Base-by-base conservation (phyloP, 805 yeast species). In the Suhomyces sp. region DNA sequence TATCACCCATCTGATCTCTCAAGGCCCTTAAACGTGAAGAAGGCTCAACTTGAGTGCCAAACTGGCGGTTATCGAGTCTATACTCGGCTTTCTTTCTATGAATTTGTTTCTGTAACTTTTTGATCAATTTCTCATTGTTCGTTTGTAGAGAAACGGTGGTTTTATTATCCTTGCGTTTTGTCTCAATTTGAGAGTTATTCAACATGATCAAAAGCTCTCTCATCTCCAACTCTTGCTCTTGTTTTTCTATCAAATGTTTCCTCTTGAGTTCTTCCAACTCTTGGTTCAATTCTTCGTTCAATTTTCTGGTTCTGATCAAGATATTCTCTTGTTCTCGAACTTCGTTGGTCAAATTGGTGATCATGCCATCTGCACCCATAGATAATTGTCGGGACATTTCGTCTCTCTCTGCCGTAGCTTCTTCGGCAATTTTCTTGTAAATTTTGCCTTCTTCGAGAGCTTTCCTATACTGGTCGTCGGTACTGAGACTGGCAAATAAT, bases 401-500 rank as follows among this genome's bases (percentile, higher is more conserved):
- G 64, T 82, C 83, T 53, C 84, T 68, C 44, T 65, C 66, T 4
- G 68, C 63, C 13, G 66, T 56, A 19, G 70, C 69, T 45, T 66
- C 69, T 26, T 61, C 68, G 3, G 70, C 69, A 31, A 63, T 51
- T 52, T 59, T 59, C 57, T 61, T 60, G 44, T 53, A 61, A 26
- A 46, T 49, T 33, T 59, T 60, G 29, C 56, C 58, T 46, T 62
- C 67, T 22, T 63, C 67, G 42, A 70, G 54, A 4, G 97, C 96
- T 54, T 87, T 78, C 49, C 84, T 77, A 10, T 96, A 96, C 70
- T 86, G 85, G 50, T 90, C 96, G 66, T 93, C 97, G 0, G 97
- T 88, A 59, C 85, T 85, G 63, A 92, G 76, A 26, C 88, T 79
- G 44, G 90, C 85, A 54, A 83, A 76, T 46, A 93, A 73, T 51